Evolutionary conservation across 176 grass and related monocot genomes (phyloP).

Genomic region (Triticum dicoccoides): DNA sequence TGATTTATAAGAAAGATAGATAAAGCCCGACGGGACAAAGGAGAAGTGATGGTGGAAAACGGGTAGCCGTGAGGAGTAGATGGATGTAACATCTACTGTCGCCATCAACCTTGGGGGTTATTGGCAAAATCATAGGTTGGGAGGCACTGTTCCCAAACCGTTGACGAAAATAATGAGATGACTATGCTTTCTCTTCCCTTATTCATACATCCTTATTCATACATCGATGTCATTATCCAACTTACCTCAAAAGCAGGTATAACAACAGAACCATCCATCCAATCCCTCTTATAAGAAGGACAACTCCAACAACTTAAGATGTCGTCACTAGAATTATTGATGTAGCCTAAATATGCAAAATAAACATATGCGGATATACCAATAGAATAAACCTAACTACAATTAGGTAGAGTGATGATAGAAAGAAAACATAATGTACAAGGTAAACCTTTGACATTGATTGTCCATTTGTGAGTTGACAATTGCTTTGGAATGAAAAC

Average conservation of each 20-base stretch:
- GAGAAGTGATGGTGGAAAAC: too few species aligned
- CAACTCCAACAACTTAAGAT: not conserved
- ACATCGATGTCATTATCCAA: not conserved
- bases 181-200: not conserved
- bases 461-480: not conserved
- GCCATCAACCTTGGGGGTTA: too few species aligned
- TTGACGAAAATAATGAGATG: too few species aligned
- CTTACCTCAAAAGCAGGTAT: not conserved
- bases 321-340: not conserved
- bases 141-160: too few species aligned
- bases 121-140: too few species aligned
- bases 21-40: too few species aligned
- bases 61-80: too few species aligned
- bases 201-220: too few species aligned
- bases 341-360: not conserved
- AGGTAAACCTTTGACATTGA: not conserved
- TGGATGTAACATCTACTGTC: too few species aligned
- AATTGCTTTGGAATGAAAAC: not conserved
- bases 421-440: not conserved
- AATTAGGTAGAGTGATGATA: not conserved
- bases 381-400: not conserved
- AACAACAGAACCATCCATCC: not conserved
- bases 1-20: too few species aligned
- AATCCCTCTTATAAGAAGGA: not conserved
- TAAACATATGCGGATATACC: not conserved